Percentiles rank a stretch among this genome's conserved stretches.
Evolutionary conservation across 306 rosid genomes (phyloP).

Genomic region (Prunus campanulata): DNA sequence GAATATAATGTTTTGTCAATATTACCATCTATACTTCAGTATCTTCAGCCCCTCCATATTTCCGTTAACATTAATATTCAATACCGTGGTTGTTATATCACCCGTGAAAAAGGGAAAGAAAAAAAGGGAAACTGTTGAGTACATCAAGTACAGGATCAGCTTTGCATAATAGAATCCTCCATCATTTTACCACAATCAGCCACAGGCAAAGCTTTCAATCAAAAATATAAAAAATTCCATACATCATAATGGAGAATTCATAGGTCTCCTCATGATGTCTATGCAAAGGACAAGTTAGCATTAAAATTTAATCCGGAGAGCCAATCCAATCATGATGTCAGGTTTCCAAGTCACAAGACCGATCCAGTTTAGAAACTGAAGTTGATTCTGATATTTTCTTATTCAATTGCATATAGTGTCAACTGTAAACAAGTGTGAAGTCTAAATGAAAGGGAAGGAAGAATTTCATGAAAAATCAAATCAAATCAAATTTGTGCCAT

Average conservation of each 20-base stretch:
- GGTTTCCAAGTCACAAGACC: not conserved
- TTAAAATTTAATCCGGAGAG: not conserved
- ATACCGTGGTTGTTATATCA: not conserved
- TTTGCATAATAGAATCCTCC: not conserved
- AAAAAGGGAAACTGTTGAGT: not conserved
- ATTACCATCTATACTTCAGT: not conserved
- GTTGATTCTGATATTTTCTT: not conserved
- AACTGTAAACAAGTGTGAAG: not conserved
- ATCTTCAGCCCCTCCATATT: not conserved
- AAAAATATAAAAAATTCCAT: not conserved
- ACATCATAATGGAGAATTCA: not conserved
- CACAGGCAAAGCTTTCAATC: not conserved
- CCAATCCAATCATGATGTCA: not conserved
- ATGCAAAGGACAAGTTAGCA: not conserved
- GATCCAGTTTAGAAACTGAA: not conserved
- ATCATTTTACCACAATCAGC: not conserved
- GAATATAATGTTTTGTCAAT: not conserved
- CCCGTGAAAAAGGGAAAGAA: not conserved
- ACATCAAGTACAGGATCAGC: not conserved
- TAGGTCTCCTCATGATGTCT: not conserved
- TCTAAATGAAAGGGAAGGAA: not conserved
- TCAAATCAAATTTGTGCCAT: conserved; percentile 1
- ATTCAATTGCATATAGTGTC: not conserved
- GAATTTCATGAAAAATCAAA: not conserved
- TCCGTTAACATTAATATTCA: not conserved